Evolutionary conservation across 805 yeast species (phyloP).

Genomic region (Saturnispora gosingensis): DNA sequence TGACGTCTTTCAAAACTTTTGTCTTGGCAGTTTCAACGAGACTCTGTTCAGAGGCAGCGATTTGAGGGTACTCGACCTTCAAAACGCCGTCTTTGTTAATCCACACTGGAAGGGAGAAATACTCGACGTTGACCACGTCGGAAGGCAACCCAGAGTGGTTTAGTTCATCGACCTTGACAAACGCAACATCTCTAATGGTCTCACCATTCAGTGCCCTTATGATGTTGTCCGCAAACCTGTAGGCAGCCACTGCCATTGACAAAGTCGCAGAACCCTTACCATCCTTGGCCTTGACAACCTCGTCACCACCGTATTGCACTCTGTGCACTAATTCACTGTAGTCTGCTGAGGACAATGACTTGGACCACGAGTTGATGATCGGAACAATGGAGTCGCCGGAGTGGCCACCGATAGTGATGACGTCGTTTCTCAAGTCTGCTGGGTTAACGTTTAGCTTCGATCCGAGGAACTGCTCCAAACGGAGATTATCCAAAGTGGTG

Average conservation of each 20-base stretch:
- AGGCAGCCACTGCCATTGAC: constrained; percentile 83
- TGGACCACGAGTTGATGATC: constrained; percentile 70
- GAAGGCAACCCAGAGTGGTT: constrained; percentile 36
- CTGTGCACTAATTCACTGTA: constrained; percentile 67
- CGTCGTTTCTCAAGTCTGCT: constrained; percentile 48
- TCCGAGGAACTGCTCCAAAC: constrained; percentile 78
- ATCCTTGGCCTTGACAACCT: constrained; percentile 75
- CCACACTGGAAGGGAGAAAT: constrained; percentile 40
- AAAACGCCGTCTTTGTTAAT: constrained; percentile 29
- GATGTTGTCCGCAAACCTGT: constrained; percentile 58
- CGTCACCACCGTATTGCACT: constrained; percentile 91
- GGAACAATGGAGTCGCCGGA: constrained; percentile 96
- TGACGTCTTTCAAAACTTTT: constrained; percentile 81
- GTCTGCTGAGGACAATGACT: constrained; percentile 51
- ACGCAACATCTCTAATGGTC: constrained; percentile 37
- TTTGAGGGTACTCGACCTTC: constrained; percentile 14
- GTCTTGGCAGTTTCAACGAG: constrained; percentile 76
- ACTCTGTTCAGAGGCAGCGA: constrained; percentile 57
- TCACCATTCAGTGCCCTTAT: constrained; percentile 45
- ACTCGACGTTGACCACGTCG: constrained; percentile 30
- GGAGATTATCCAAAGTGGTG: constrained; percentile 85
- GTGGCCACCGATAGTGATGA: constrained; percentile 94
- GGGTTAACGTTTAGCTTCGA: constrained; percentile 68
- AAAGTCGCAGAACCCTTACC: constrained; percentile 82
- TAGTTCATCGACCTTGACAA: constrained; percentile 45